Conservation (phyloP, 2,329 filamentous ascomycete species). For the Dissoconium aciculare region DNA sequence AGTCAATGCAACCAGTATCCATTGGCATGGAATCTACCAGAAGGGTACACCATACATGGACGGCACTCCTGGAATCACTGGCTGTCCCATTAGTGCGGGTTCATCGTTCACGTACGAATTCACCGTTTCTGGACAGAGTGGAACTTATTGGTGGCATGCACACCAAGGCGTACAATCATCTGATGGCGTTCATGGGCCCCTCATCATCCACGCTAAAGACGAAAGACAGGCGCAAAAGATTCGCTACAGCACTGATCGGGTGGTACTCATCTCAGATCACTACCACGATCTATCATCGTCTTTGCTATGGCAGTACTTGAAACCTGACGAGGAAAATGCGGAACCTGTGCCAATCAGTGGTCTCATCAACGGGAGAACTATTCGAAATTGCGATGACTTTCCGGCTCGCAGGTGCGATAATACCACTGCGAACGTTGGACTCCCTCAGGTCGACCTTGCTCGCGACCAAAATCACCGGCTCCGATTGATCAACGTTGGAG, state of each 20-base stretch:
- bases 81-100: conserved; percentile 47
- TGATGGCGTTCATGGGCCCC: conserved; percentile 46
- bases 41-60: conserved; percentile 54
- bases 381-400: conserved; percentile 26
- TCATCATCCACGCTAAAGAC: conserved; percentile 41
- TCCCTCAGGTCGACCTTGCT: conserved; percentile 24
- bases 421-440: conserved; percentile 14
- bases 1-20: conserved; percentile 43
- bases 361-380: conserved; percentile 29
- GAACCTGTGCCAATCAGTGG: conserved; percentile 41
- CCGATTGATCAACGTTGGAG: conserved; percentile 49
- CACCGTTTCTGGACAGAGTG: conserved; percentile 30
- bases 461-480: conserved; percentile 40
- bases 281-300: conserved; percentile 43
- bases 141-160: conserved; percentile 47
- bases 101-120: conserved; percentile 48
- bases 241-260: conserved; percentile 38
- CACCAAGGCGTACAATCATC: conserved; percentile 45
- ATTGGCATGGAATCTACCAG: conserved; percentile 57
- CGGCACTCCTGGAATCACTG: conserved; percentile 46
- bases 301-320: conserved; percentile 40
- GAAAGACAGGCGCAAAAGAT: conserved; percentile 30
- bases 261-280: conserved; percentile 51
- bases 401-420: conserved; percentile 26
- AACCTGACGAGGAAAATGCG: conserved; percentile 33